Evolutionary conservation across 441 rosid species (phyloP), one percentile per base, ranked within the genome.

Genomic region (Eruca vesicaria): DNA sequence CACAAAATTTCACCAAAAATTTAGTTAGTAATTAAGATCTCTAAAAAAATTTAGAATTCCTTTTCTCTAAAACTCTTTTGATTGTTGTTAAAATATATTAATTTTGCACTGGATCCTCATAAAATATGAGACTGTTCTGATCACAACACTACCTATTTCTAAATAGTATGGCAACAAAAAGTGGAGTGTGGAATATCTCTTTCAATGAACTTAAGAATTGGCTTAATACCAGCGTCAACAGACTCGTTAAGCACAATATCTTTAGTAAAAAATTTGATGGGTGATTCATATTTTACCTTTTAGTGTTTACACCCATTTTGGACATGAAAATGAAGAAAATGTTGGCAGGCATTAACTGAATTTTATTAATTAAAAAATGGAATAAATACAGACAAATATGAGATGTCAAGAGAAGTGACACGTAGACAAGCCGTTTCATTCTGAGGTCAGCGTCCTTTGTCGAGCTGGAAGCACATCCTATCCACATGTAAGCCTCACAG

Each of bases 351-450:
- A n/a, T n/a, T n/a, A n/a, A n/a, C n/a, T n/a, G n/a, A n/a, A n/a
- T n/a, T n/a, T n/a, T n/a, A n/a, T n/a, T n/a, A n/a, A n/a, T n/a
- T n/a, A n/a, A n/a, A n/a, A n/a, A n/a, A n/a, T 2, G 53, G 53
- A 0, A 20, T 45, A 48, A 71, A 72, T 5, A 62, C 36, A 15
- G 52, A 63, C 14, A 57, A 41, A 31, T 18, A 56, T 59, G 72
- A 74, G 60, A 66, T 74, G 78, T 20, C 11, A 43, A 45, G 35
- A n/a, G 21, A 35, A 35, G 10, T 60, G 69, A 75, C 78, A 75
- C 78, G 73, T 61, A 61, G 50, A 19, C 35, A 75, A 31, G 45
- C 19, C 36, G 26, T 68, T 75, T 68, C 74, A 26, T 0, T 9
- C 16, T 75, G 43, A 59, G 48, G 67, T 74, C 63, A 75, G 52